phyloP scores from a whole-genome alignment of 306 rosid genomes.

The Rosa persica region DNA sequence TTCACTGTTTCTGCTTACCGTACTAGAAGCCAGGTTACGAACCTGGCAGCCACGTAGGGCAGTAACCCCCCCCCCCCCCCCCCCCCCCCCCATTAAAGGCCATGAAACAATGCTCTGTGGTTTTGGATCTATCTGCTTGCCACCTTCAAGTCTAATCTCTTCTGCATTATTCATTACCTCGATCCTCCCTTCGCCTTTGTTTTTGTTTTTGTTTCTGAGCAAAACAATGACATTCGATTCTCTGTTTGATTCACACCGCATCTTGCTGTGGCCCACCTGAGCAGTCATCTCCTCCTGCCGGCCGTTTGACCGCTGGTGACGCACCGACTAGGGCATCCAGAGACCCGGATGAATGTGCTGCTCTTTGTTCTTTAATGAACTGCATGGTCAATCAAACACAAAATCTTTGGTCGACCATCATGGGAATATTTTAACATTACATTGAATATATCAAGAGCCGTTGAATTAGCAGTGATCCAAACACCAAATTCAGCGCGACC shows the following conservation, averaged over 20 bases:
- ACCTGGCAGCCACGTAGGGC: neutral
- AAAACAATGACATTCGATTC: neutral
- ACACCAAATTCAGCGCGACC: neutral
- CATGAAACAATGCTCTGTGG: neutral
- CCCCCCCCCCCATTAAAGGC: neutral
- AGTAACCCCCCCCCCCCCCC: neutral
- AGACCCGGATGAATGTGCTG: neutral
- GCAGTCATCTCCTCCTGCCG: neutral
- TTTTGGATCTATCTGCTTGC: neutral
- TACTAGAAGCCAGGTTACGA: neutral
- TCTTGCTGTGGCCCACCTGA: neutral
- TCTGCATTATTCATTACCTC: neutral
- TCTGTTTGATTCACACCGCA: neutral
- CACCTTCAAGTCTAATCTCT: neutral
- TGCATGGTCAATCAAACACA: neutral
- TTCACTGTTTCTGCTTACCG: neutral
- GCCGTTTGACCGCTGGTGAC: conserved; percentile 5
- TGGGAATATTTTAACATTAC: neutral
- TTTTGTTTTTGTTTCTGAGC: neutral
- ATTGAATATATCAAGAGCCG: neutral
- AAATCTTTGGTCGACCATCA: neutral
- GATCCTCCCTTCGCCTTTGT: neutral
- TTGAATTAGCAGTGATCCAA: no score
- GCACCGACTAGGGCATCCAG: neutral
- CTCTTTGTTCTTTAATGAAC: neutral